Conservation (phyloP, 2,329 filamentous ascomycete genomes). For the Ceratocystis alfenasii region DNA sequence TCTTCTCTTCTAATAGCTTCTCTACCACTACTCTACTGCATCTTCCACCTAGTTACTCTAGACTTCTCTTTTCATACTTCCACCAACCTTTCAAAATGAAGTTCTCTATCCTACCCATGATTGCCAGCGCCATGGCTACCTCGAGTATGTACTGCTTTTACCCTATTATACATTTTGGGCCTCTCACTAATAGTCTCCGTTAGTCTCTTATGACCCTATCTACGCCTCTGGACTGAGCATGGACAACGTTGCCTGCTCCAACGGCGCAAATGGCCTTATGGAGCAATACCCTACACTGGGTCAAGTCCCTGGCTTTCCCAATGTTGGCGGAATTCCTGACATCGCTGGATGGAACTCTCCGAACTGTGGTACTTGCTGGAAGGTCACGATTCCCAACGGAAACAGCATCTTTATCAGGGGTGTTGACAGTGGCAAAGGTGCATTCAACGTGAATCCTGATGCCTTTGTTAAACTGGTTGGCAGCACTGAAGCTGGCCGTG, state of each 20-base stretch:
- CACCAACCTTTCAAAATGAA: conserved; percentile 32
- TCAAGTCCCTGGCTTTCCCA: conserved; percentile 39
- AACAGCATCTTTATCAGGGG: conserved; percentile 43
- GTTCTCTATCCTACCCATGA: conserved; percentile 32
- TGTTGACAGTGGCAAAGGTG: conserved; percentile 39
- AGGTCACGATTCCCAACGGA: conserved; percentile 38
- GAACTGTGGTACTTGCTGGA: conserved; percentile 49
- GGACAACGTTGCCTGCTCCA: conserved; percentile 50
- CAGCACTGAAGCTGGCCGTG: conserved; percentile 39
- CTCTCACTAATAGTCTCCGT: neutral
- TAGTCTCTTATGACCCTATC: conserved; percentile 58
- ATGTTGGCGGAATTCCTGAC: conserved; percentile 42
- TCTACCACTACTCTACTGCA: conserved; percentile 1
- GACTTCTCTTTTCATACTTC: neutral
- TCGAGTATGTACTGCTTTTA: conserved; percentile 26
- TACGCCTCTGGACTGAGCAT: conserved; percentile 49
- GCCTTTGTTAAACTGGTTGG: conserved; percentile 47
- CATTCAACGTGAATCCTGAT: conserved; percentile 45
- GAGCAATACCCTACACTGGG: conserved; percentile 47
- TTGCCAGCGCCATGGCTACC: conserved; percentile 32
- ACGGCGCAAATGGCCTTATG: conserved; percentile 57
- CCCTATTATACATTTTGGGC: neutral
- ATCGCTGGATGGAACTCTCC: conserved; percentile 46
- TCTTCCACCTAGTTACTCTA: conserved; percentile 6
- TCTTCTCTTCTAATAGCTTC: neutral